phyloP scores from a whole-genome alignment of 768 basidiomycete species.

The Phylloporus sp. region DNA sequence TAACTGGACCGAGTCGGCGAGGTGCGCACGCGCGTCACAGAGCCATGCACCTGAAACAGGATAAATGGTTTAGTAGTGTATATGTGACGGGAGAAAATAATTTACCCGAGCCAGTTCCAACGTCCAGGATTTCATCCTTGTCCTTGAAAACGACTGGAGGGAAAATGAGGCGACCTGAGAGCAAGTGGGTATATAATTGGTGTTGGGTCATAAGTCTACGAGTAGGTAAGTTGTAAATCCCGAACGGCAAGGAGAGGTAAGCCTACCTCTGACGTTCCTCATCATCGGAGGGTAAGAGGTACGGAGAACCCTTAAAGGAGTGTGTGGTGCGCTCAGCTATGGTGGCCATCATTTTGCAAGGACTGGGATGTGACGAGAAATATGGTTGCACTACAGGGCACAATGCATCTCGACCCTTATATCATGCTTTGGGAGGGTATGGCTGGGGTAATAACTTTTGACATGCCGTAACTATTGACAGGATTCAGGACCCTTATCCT shows the following conservation, averaged over 20 bases:
- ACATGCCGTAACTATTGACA: not conserved
- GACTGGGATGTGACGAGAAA: not conserved
- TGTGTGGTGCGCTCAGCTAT: conserved; percentile 13
- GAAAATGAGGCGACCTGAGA: conserved; percentile 22
- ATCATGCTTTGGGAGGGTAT: not conserved
- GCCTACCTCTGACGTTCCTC: conserved; percentile 23
- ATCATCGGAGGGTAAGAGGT: conserved; percentile 26
- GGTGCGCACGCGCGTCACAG: conserved; percentile 10
- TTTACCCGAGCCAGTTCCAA: conserved; percentile 21
- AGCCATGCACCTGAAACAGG: conserved; percentile 20
- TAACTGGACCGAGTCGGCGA: conserved; percentile 17
- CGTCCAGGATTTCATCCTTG: conserved; percentile 22
- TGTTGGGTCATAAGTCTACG: conserved; percentile 15
- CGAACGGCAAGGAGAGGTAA: too few species aligned
- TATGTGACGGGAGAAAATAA: not conserved
- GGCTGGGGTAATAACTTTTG: not conserved
- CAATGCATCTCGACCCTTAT: not conserved
- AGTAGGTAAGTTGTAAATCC: not conserved
- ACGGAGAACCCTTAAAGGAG: conserved; percentile 17
- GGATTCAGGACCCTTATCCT: not conserved
- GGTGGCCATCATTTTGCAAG: not conserved
- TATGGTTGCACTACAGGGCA: not conserved
- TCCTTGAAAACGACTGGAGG: conserved; percentile 13
- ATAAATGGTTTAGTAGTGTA: not conserved
- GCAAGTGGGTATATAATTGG: conserved; percentile 15